Conservation (phyloP, 208 protist species). For the Trypanosoma caninum region DNA sequence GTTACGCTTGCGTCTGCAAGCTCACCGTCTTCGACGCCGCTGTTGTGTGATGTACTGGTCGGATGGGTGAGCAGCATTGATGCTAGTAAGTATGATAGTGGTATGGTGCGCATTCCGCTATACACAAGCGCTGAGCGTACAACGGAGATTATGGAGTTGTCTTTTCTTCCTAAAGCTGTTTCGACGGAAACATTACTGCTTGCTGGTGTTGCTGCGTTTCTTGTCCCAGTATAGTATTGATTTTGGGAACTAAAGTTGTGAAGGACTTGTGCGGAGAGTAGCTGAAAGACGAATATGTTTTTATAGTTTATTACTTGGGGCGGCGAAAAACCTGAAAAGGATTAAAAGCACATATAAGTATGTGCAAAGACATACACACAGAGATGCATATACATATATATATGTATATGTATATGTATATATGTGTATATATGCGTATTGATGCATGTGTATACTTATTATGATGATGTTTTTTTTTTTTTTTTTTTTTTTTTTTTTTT, state of each 20-base stretch:
- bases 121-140: conserved; percentile 64
- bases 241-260: conserved; percentile 1
- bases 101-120: conserved; percentile 50
- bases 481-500: conserved; percentile 10
- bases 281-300: too few relatives aligned
- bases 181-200: conserved; percentile 31
- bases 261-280: too few relatives aligned
- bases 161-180: conserved; percentile 38
- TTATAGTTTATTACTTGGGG: too few relatives aligned
- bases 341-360: neutral
- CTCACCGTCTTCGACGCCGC: conserved; percentile 58
- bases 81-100: conserved; percentile 13
- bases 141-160: conserved; percentile 48
- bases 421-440: too few relatives aligned
- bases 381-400: neutral
- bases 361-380: neutral
- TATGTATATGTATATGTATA: neutral
- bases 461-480: conserved; percentile 1
- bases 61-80: conserved; percentile 56
- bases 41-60: conserved; percentile 46
- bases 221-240: conserved; percentile 25
- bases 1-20: conserved; percentile 38
- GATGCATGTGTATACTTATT: neutral
- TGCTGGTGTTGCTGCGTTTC: conserved; percentile 67
- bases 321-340: neutral